phyloP scores from a whole-genome alignment of 169 alveolate species.

The Cystoisospora suis region DNA sequence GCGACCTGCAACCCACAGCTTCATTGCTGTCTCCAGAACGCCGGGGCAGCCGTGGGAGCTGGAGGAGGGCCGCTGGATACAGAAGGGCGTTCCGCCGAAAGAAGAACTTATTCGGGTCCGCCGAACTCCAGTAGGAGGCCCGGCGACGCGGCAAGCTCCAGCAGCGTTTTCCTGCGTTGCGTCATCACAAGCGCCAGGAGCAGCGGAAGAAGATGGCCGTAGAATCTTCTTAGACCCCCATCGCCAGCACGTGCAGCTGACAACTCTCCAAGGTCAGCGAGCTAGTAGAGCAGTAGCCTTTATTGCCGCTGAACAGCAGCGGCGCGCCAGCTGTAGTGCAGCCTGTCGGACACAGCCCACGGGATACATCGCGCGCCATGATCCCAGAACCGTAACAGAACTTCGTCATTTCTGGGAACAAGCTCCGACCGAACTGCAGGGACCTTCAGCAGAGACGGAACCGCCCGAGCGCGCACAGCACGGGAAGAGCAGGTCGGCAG shows the following conservation, averaged over 20 bases:
- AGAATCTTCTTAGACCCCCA: no score
- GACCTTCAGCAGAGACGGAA: no score
- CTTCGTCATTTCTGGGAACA: no score
- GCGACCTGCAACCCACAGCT: neutral
- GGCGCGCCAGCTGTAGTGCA: constrained; percentile 11
- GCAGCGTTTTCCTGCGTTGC: no score
- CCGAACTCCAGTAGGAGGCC: constrained; percentile 7
- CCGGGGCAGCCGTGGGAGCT: constrained; percentile 1
- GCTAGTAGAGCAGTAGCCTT: neutral
- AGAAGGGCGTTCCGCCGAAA: neutral
- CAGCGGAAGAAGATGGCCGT: no score
- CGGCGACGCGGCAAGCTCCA: no score
- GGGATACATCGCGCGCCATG: constrained; percentile 11
- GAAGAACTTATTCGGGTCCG: constrained; percentile 5
- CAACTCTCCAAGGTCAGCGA: neutral
- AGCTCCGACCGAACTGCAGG: no score
- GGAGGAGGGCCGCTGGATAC: constrained; percentile 4
- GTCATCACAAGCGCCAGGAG: no score
- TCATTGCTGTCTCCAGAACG: neutral
- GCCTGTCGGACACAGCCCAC: neutral
- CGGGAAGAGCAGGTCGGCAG: no score
- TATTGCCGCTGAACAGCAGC: neutral
- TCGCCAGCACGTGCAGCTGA: no score
- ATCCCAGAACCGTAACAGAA: no score
- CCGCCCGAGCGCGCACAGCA: no score